Evolutionary conservation across 208 protist species (phyloP), one percentile per base, ranked within the genome.

Genomic region (Phytomonas francai): DNA sequence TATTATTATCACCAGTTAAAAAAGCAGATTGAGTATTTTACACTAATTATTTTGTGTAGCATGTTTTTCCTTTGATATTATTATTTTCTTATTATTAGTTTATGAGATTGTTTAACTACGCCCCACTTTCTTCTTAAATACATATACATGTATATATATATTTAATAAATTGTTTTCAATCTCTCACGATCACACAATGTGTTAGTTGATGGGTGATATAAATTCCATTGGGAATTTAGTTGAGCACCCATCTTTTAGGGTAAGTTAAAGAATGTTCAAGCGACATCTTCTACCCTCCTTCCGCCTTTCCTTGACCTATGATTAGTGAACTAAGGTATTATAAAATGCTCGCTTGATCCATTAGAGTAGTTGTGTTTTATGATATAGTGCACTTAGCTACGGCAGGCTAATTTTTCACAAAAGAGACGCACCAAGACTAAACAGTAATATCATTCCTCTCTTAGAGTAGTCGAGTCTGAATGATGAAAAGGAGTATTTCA

Each of bases 111-210:
- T 70, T 67, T 34, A 71, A 7, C 28, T 66, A 51, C 49, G 68
- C 29, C 51, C 62, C 49, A 22, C 60, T 69, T 63, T 63, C 25
- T 59, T 59, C 68, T 72, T 71, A 25, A n/a, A 14, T 36, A 16
- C 68, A 22, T 51, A 57, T 68, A 61, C 57, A 30, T 34, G 14
- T 70, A 3, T 73, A 63, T 76, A 51, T 70, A 6, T 61, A 30
- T 75, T 19, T 67, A 29, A 39, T 7, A 67, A 36, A 71, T 76
- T 79, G 9, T 45, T 45, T 45, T 11, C 1, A 45, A 45, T 45
- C 19, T 45, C 8, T 45, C 19, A 16, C 9, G 11, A 11, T 45
- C 3, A 14, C 1, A 2, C 39, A 45, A 45, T 45, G 9, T 39
- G 1, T 45, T 2, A 22, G 19, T 7, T 14, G 19, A 14, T 45